A percentile compares a stretch with the other conserved stretches of the same genome.
Evolutionary conservation across 192 early-diverging fungal genomes (phyloP).

Genomic region (Linnemannia schmuckeri): DNA sequence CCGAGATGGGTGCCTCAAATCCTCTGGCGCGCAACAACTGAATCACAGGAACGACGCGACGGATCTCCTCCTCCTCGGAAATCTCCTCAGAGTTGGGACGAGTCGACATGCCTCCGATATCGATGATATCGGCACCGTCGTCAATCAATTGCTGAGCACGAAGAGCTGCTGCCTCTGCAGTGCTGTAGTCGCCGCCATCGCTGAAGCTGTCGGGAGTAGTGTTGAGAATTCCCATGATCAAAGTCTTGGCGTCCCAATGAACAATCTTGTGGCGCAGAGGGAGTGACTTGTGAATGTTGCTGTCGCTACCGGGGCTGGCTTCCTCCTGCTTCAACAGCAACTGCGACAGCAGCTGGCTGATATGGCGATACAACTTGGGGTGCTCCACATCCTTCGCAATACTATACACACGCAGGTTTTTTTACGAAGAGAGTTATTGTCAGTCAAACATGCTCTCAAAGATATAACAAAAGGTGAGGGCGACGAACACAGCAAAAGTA

Average conservation of each 20-base stretch:
- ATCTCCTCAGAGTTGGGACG: conserved; percentile 86
- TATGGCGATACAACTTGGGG: conserved; percentile 86
- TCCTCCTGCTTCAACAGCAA: conserved; percentile 62
- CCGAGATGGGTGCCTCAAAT: conserved; percentile 82
- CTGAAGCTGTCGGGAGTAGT: conserved; percentile 97
- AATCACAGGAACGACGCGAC: conserved; percentile 91
- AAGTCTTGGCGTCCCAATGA: conserved; percentile 75
- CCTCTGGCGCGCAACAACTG: conserved; percentile 72
- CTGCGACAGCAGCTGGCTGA: conserved; percentile 76
- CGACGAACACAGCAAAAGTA: not conserved
- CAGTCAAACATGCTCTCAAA: not conserved
- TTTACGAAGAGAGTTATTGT: not conserved
- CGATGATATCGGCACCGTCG: conserved; percentile 91
- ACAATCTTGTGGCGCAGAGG: conserved; percentile 65
- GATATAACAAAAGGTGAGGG: not conserved
- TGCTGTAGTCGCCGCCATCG: conserved; percentile 86
- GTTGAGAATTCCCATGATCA: conserved; percentile 97
- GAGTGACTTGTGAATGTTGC: conserved; percentile 69
- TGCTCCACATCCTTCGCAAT: conserved; percentile 92
- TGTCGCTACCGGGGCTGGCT: conserved; percentile 29
- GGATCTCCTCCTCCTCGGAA: conserved; percentile 77
- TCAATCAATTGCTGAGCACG: conserved; percentile 76
- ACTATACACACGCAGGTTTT: conserved; percentile 52
- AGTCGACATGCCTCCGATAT: conserved; percentile 97
- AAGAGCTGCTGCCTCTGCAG: conserved; percentile 73